Conservation (phyloP, 192 early-diverging fungal species). For the Coemansia sp. region DNA sequence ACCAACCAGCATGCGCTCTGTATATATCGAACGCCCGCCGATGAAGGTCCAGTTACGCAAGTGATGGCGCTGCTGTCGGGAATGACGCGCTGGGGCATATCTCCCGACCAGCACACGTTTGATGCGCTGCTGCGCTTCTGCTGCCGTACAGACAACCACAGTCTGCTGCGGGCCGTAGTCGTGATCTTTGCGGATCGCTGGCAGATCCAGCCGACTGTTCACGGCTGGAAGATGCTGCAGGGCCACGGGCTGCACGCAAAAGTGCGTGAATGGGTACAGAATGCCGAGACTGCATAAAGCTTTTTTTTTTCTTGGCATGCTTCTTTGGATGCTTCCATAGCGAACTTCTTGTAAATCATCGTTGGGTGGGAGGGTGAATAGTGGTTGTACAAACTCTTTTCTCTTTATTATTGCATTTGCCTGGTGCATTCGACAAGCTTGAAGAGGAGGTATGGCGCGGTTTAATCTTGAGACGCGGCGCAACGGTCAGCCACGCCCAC, state of each 20-base stretch:
- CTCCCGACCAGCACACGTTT: conserved; percentile 27
- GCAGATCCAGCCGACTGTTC: conserved; percentile 20
- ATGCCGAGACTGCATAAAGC: not conserved
- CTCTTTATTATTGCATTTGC: not conserved
- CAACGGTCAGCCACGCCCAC: conserved; percentile 32
- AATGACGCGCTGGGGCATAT: conserved; percentile 23
- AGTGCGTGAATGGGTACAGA: conserved; percentile 7
- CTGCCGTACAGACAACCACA: conserved; percentile 10
- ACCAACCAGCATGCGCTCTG: conserved; percentile 12
- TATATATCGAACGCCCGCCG: conserved; percentile 8
- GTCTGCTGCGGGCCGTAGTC: conserved; percentile 16
- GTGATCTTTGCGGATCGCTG: conserved; percentile 27
- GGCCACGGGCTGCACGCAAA: conserved; percentile 11
- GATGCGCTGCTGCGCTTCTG: conserved; percentile 20
- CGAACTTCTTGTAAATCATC: too few relatives aligned
- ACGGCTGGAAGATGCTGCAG: conserved; percentile 16
- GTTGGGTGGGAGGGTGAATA: too few relatives aligned
- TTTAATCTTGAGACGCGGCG: conserved; percentile 13
- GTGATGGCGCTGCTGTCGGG: conserved; percentile 26
- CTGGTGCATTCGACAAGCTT: not conserved
- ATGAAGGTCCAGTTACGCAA: not conserved
- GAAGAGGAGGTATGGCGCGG: not conserved
- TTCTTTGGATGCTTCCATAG: too few relatives aligned
- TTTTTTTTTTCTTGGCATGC: not conserved
- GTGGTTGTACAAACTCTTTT: not conserved